These are phyloP conservation scores for Candida ovalis DNA, from an alignment of 805 yeast genomes.

Conservation along the genomic window DNA sequence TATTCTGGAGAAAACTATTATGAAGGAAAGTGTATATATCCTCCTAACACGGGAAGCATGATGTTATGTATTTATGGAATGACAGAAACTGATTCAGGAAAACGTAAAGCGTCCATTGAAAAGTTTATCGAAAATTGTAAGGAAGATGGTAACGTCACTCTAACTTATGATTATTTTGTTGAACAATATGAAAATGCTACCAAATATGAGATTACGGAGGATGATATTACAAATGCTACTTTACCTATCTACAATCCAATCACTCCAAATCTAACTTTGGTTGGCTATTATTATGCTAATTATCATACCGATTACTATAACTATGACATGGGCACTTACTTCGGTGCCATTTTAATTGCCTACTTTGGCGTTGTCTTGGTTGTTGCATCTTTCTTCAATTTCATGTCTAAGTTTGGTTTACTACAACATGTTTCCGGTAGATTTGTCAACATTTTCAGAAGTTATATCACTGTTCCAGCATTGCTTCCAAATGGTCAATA, in stretches of 20 bases:
- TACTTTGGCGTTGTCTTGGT: conserved; percentile 40
- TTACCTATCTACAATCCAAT: conserved; percentile 12
- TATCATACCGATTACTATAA: conserved; percentile 19
- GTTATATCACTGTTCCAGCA: conserved; percentile 38
- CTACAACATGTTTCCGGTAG: conserved; percentile 32
- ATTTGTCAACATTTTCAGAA: conserved; percentile 32
- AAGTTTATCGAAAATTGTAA: not conserved
- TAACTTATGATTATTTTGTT: not conserved
- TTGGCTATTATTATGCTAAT: conserved; percentile 3
- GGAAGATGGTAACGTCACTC: not conserved
- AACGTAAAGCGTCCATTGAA: not conserved
- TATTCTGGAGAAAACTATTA: not conserved
- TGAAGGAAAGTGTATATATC: not conserved
- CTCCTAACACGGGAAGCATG: not conserved
- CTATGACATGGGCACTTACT: conserved; percentile 27
- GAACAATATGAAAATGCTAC: conserved; percentile 29
- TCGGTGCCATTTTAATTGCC: conserved; percentile 34
- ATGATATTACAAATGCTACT: conserved; percentile 8
- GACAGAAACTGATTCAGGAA: not conserved
- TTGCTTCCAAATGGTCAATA: conserved; percentile 22
- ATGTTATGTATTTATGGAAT: not conserved
- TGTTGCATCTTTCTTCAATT: conserved; percentile 33
- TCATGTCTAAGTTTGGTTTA: conserved; percentile 24
- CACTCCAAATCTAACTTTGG: conserved; percentile 6
- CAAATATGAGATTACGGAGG: conserved; percentile 13